phyloP scores from a whole-genome alignment of 2,329 filamentous ascomycete genomes.

The Colletotrichum viniferum region DNA sequence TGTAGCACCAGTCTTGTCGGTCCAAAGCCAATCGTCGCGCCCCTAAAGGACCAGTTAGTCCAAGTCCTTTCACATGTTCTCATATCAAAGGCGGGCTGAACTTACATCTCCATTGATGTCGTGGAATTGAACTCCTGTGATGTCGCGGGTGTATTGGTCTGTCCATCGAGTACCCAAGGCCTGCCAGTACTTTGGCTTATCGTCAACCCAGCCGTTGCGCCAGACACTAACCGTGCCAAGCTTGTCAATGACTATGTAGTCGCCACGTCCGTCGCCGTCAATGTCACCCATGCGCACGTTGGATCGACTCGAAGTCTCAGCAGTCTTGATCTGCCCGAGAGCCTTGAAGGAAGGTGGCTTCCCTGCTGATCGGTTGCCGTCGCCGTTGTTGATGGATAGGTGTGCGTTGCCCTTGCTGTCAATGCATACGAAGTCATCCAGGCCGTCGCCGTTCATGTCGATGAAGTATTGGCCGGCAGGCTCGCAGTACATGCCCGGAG shows the following conservation, averaged over 20 bases:
- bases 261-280: neutral
- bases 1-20: slow-evolving; percentile 21
- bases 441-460: neutral
- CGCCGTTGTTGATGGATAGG: neutral
- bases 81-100: accelerated
- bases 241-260: neutral
- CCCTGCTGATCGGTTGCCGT: neutral
- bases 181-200: neutral
- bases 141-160: neutral
- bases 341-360: neutral
- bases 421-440: neutral
- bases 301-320: neutral
- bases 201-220: neutral
- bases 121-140: neutral
- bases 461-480: neutral
- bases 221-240: neutral
- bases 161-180: neutral
- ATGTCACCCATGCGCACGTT: neutral
- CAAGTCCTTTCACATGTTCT: accelerated
- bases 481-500: neutral
- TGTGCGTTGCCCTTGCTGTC: neutral
- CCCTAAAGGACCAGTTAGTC: accelerated
- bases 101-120: neutral
- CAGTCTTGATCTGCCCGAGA: neutral
- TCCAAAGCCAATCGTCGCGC: slow-evolving; percentile 29